These are phyloP conservation scores for Linnemannia schmuckeri DNA, from an alignment of 192 early-diverging fungal species.

Conservation along the genomic window DNA sequence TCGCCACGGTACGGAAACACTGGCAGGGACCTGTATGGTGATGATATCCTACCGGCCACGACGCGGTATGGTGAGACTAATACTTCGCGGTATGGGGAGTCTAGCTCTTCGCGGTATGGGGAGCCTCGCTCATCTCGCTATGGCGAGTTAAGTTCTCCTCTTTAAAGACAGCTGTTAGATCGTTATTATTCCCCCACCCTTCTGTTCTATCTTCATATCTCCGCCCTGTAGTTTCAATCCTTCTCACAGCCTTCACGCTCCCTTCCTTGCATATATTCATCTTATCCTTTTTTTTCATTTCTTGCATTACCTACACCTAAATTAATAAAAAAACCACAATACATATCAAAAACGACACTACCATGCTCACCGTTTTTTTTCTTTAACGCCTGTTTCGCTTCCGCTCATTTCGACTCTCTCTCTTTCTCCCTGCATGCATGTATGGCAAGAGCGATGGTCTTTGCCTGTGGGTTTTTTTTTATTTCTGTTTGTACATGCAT, in stretches of 20 bases:
- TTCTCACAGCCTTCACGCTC: not conserved
- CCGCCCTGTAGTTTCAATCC: not conserved
- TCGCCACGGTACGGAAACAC: not conserved
- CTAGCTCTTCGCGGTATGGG: not conserved
- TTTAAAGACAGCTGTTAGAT: not conserved
- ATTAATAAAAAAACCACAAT: not conserved
- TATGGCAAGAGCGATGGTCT: no score
- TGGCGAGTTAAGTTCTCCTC: not conserved
- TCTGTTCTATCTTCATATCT: not conserved
- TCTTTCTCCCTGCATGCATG: no score
- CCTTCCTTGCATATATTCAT: conserved; percentile 1
- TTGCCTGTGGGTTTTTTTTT: no score
- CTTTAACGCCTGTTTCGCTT: not conserved
- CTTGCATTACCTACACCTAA: not conserved
- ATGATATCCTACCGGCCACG: not conserved
- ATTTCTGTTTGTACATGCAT: no score
- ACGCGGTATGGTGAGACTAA: conserved; percentile 5
- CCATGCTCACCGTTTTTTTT: not conserved
- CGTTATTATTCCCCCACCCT: not conserved
- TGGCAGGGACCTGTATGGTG: not conserved
- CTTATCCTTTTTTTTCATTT: not conserved
- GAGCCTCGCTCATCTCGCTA: not conserved
- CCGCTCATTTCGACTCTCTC: not conserved
- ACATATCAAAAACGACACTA: not conserved
- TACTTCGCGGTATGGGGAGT: not conserved